Evolutionary conservation across 2,329 filamentous ascomycete genomes (phyloP).

Genomic region (Emmonsia crescens): DNA sequence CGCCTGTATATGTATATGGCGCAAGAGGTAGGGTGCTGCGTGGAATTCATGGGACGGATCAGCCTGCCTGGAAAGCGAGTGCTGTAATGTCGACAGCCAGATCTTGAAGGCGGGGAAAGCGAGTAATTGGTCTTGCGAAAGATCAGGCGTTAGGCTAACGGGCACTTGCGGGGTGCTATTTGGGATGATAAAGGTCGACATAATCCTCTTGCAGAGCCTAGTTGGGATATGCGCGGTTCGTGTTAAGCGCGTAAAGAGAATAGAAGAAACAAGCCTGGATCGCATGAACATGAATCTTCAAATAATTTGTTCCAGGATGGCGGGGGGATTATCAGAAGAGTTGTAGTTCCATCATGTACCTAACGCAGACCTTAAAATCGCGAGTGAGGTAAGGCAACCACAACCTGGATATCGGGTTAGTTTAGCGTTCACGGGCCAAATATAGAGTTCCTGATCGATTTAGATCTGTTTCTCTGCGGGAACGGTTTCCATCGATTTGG

Average conservation of each 20-base stretch:
- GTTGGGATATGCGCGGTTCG: not conserved
- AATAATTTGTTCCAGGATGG: not conserved
- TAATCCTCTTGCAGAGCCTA: constrained; percentile 11
- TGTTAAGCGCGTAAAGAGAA: not conserved
- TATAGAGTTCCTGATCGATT: not conserved
- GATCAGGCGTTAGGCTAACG: constrained; percentile 34
- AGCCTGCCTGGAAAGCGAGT: constrained; percentile 39
- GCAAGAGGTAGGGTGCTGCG: constrained; percentile 40
- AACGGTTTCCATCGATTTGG: not conserved
- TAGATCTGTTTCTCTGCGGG: not conserved
- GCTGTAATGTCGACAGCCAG: constrained; percentile 43
- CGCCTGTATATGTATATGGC: constrained; percentile 43
- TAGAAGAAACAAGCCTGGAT: not conserved
- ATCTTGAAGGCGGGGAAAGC: constrained; percentile 45
- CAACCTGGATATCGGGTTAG: not conserved
- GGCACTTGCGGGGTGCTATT: constrained; percentile 23
- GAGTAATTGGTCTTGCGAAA: constrained; percentile 36
- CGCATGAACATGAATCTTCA: not conserved
- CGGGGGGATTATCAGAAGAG: not conserved
- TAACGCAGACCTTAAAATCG: no score
- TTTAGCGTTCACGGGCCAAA: not conserved
- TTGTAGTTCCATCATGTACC: not conserved
- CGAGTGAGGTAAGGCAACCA: not conserved
- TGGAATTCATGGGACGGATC: constrained; percentile 41
- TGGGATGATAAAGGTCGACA: constrained; percentile 35